Conservation (phyloP, 1,284 basidiomycete genomes). For the Phellopilus nigrolimitatus region DNA sequence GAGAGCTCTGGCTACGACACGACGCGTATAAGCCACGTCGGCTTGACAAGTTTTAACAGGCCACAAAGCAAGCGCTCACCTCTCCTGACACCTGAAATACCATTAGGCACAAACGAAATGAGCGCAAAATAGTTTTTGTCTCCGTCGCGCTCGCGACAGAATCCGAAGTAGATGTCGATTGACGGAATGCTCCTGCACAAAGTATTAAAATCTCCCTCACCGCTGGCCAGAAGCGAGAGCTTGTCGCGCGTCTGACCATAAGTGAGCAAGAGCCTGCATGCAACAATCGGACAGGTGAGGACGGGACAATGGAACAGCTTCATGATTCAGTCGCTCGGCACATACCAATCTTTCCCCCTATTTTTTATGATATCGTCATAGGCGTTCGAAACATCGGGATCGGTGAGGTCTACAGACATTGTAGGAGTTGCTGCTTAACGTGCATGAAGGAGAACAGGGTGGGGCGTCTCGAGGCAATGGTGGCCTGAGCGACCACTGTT, state of each 20-base stretch:
- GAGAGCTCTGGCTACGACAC: conserved; percentile 22
- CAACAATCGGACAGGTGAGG: no score
- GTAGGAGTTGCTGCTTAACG: not conserved
- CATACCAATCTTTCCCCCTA: conserved; percentile 20
- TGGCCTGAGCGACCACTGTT: not conserved
- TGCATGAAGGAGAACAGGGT: conserved; percentile 1
- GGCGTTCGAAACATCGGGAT: conserved; percentile 19
- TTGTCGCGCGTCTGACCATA: conserved; percentile 21
- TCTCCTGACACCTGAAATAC: conserved; percentile 23
- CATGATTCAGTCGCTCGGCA: not conserved
- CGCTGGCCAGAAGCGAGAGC: conserved; percentile 21
- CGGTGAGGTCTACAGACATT: conserved; percentile 21
- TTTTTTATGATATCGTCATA: conserved; percentile 21
- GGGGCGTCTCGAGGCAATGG: conserved; percentile 5
- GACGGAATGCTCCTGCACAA: conserved; percentile 18
- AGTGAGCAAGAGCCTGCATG: conserved; percentile 20
- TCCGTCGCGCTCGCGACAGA: conserved; percentile 23
- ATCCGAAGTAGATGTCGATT: conserved; percentile 23
- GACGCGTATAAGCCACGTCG: conserved; percentile 2
- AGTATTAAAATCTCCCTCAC: conserved; percentile 21
- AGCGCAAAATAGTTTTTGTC: conserved; percentile 19
- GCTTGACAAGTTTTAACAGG: not conserved
- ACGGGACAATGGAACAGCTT: no score
- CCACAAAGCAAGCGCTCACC: conserved; percentile 18
- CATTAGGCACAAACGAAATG: conserved; percentile 23